Evolutionary conservation across 2,329 filamentous ascomycete genomes (phyloP).

Genomic region (Elsinoe batatas): DNA sequence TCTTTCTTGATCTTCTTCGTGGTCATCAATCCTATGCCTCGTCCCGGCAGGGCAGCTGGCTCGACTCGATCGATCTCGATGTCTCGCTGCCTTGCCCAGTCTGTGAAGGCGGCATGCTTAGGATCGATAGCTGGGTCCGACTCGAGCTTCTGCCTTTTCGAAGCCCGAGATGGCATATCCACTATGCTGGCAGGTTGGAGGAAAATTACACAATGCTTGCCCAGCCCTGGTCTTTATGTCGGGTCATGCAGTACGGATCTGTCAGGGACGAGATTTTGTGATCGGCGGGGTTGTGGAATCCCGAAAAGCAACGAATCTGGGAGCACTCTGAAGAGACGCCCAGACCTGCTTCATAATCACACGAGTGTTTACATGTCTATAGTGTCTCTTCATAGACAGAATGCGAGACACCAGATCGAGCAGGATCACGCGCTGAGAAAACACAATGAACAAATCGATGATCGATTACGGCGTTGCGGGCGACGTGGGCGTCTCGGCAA

Average conservation of each 20-base stretch:
- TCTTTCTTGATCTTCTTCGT: conserved; percentile 52
- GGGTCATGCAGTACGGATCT: neutral
- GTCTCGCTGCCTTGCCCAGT: conserved; percentile 57
- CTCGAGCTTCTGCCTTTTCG: neutral
- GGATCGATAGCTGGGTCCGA: neutral
- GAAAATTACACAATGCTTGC: neutral
- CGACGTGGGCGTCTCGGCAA: neutral
- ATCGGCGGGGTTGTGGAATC: neutral
- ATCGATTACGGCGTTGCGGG: neutral
- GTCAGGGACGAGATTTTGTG: neutral
- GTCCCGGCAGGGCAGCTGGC: conserved; percentile 56
- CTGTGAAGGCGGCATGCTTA: conserved; percentile 47
- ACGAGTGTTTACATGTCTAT: neutral
- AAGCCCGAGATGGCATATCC: conserved; percentile 2
- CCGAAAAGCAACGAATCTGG: neutral
- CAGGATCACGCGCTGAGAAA: neutral
- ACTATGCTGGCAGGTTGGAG: neutral
- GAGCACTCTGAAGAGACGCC: neutral
- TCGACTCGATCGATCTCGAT: conserved; percentile 58
- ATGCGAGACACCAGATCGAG: neutral
- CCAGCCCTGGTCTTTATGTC: neutral
- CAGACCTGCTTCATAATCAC: neutral
- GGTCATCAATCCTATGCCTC: conserved; percentile 70
- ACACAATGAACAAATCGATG: neutral
- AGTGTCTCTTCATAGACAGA: neutral